phyloP scores from a whole-genome alignment of 257 asterid genomes.

The Fraxinus excelsior region DNA sequence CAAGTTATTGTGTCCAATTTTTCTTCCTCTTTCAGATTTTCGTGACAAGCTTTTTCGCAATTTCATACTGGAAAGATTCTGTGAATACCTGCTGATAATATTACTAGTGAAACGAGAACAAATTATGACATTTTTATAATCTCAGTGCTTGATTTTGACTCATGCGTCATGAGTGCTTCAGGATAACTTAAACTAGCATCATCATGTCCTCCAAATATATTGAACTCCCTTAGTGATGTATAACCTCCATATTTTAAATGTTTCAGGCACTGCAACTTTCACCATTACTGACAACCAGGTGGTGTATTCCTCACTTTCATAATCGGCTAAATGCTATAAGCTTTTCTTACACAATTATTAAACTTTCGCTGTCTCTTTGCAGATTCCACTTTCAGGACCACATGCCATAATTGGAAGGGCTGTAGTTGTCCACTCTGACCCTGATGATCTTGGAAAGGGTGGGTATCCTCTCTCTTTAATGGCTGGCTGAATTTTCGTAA shows the following conservation, averaged over 20 bases:
- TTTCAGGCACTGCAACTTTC: constrained; percentile 71
- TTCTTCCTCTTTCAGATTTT: background rate
- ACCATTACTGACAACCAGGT: constrained; percentile 76
- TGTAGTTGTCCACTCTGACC: constrained; percentile 95
- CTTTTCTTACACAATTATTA: constrained; percentile 6
- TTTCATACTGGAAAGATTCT: background rate
- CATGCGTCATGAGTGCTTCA: background rate
- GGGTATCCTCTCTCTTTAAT: constrained; percentile 16
- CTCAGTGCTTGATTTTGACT: background rate
- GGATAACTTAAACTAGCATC: background rate
- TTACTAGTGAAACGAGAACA: background rate
- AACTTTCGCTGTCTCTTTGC: constrained; percentile 4
- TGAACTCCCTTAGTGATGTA: background rate
- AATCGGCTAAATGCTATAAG: background rate
- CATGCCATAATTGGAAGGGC: constrained; percentile 91
- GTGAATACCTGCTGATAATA: background rate
- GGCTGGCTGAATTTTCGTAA: background rate
- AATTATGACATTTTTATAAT: background rate
- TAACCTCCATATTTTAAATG: background rate
- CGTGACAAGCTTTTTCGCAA: background rate
- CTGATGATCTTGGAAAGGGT: constrained; percentile 99
- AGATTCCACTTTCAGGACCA: constrained; percentile 88
- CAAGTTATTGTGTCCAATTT: background rate
- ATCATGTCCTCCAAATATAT: background rate
- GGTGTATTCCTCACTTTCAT: constrained; percentile 8